Conservation (phyloP, 176 grass and related monocot species). For the Aegilops sharonensis region DNA sequence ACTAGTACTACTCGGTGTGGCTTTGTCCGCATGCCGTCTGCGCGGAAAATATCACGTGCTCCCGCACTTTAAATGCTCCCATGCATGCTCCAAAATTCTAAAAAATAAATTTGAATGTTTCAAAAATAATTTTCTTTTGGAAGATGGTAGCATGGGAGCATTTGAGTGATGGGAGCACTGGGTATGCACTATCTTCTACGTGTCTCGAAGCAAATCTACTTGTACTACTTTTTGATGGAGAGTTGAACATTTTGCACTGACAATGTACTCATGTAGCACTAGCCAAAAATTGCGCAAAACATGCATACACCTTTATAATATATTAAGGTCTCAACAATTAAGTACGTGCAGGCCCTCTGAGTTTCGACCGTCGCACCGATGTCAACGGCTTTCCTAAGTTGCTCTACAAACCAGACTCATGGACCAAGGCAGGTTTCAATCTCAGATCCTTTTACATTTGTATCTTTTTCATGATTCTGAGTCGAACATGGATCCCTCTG, state of each 20-base stretch:
- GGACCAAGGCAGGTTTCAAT: conserved; percentile 61
- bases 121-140: too few relatives aligned
- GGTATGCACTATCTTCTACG: background rate
- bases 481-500: background rate
- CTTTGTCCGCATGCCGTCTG: background rate
- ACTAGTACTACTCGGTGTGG: background rate
- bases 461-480: background rate
- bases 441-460: background rate
- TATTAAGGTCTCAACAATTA: background rate
- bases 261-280: background rate
- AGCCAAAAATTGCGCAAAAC: background rate
- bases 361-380: conserved; percentile 32
- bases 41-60: background rate
- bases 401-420: conserved; percentile 49
- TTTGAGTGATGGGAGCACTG: too few relatives aligned
- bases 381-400: conserved; percentile 46
- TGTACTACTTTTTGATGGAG: background rate
- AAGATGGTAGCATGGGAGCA: too few relatives aligned
- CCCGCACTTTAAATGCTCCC: too few relatives aligned
- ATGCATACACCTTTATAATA: background rate
- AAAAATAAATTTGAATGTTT: too few relatives aligned
- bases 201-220: background rate
- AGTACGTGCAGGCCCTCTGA: conserved; percentile 49
- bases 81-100: too few relatives aligned
- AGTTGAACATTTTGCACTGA: background rate